Base-by-base conservation (phyloP, 148 eudicot species). In the Pharnaceum exiguum region DNA sequence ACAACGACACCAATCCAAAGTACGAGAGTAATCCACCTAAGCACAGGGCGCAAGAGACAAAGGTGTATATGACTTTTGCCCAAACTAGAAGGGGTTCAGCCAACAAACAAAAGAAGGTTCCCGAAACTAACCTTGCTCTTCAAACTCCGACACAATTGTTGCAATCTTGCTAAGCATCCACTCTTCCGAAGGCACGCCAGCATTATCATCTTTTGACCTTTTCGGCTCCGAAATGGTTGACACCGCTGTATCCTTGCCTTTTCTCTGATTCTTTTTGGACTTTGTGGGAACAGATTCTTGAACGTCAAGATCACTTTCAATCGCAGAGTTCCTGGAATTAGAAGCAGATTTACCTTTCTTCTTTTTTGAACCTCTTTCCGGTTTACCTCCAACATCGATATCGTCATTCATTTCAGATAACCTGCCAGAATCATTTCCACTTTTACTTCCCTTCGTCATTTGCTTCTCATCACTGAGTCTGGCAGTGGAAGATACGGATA, bases 71-170 rank as follows among this genome's bases (percentile, higher is more conserved):
- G n/a, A n/a, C n/a, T n/a, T n/a, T n/a, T n/a, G n/a, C n/a, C n/a
- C n/a, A n/a, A n/a, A n/a, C n/a, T n/a, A n/a, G n/a, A n/a, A n/a
- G n/a, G n/a, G n/a, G n/a, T n/a, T n/a, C n/a, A n/a, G n/a, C n/a
- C n/a, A n/a, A n/a, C n/a, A n/a, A n/a, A n/a, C n/a, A n/a, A n/a
- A n/a, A n/a, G n/a, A n/a, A n/a, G n/a, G n/a, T n/a, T n/a, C n/a
- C n/a, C n/a, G n/a, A n/a, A n/a, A 53, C 71, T 23, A 19, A 91
- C 98, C 98, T 77, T 85, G 87, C 55, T 89, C 99, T 72, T 83
- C 96, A 65, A 93, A 74, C 46, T 93, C 99, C 43, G 96, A 90
- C 57, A 85, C 84, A 75, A 85, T 55, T 9, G 68, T 57, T 43
- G 63, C 55, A 38, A 85, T 76, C 55, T 80, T 88, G 60, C 73